Percentiles rank a stretch among this genome's conserved stretches.
These are phyloP conservation scores for Aegilops sharonensis DNA, from an alignment of 176 grass and related monocot genomes.

Conservation along the genomic window DNA sequence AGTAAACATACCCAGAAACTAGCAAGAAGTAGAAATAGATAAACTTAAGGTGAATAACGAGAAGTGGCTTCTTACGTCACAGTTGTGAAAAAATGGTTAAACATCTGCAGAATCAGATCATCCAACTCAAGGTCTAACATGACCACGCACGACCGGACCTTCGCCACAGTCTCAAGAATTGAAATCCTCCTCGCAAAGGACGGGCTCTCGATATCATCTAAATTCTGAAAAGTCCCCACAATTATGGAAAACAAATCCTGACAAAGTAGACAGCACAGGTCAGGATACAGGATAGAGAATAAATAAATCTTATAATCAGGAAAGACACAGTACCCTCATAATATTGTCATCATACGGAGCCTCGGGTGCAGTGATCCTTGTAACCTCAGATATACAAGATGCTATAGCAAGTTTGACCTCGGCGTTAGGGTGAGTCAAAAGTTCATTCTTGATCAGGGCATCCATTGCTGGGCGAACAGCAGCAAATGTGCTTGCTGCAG, in stretches of 20 bases:
- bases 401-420: conserved; percentile 61
- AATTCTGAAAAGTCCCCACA: conserved; percentile 59
- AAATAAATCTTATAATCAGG: conserved; percentile 13
- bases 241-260: conserved; percentile 82
- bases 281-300: conserved; percentile 13
- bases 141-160: conserved; percentile 85
- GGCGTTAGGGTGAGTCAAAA: conserved; percentile 43
- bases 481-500: conserved; percentile 38
- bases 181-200: conserved; percentile 53
- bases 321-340: conserved; percentile 61
- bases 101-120: conserved; percentile 82
- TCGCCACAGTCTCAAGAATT: conserved; percentile 92
- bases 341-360: conserved; percentile 76
- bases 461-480: conserved; percentile 56
- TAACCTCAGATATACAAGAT: conserved; percentile 88
- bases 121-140: conserved; percentile 98
- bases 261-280: conserved; percentile 5
- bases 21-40: conserved; percentile 3
- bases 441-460: conserved; percentile 53
- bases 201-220: conserved; percentile 60
- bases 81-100: conserved; percentile 65
- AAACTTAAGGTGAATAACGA: not conserved
- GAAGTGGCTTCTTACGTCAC: conserved; percentile 52
- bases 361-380: conserved; percentile 86
- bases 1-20: conserved; percentile 7